A percentile compares a stretch with the other conserved stretches of the same genome.
Conservation (phyloP, 768 basidiomycete species). For the Lentinula detonsa region DNA sequence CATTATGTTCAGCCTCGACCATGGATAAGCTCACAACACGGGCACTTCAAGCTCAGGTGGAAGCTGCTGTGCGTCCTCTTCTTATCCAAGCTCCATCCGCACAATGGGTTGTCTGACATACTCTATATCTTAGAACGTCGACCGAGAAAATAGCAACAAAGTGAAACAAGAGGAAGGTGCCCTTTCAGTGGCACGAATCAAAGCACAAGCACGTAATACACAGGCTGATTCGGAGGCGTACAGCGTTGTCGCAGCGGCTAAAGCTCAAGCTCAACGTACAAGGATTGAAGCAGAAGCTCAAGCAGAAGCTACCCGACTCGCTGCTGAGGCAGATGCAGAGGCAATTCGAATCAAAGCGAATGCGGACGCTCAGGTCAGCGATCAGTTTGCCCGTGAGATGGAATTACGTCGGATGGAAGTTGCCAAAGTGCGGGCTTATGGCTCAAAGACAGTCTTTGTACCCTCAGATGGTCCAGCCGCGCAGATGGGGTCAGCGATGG, state of each 20-base stretch:
- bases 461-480: slow-evolving; percentile 55
- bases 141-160: slow-evolving; percentile 83
- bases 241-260: slow-evolving; percentile 64
- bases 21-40: slow-evolving; percentile 85
- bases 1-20: slow-evolving; percentile 43
- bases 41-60: slow-evolving; percentile 82
- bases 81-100: neutral
- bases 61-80: slow-evolving; percentile 58
- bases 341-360: slow-evolving; percentile 58
- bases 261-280: slow-evolving; percentile 53
- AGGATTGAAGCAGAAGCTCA: slow-evolving; percentile 75
- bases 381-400: slow-evolving; percentile 76
- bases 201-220: slow-evolving; percentile 60
- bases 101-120: neutral
- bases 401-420: slow-evolving; percentile 63
- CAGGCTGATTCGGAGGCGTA: slow-evolving; percentile 76
- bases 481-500: slow-evolving; percentile 57
- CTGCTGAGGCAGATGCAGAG: slow-evolving; percentile 35
- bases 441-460: slow-evolving; percentile 62
- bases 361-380: slow-evolving; percentile 56
- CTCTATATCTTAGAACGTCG: slow-evolving; percentile 55
- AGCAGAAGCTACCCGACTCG: slow-evolving; percentile 41
- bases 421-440: slow-evolving; percentile 56
- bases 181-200: slow-evolving; percentile 71
- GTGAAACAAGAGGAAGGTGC: slow-evolving; percentile 83